Evolutionary conservation across 257 asterid genomes (phyloP), one percentile per base, ranked within the genome.

Genomic region (Nicotiana noctiflora): DNA sequence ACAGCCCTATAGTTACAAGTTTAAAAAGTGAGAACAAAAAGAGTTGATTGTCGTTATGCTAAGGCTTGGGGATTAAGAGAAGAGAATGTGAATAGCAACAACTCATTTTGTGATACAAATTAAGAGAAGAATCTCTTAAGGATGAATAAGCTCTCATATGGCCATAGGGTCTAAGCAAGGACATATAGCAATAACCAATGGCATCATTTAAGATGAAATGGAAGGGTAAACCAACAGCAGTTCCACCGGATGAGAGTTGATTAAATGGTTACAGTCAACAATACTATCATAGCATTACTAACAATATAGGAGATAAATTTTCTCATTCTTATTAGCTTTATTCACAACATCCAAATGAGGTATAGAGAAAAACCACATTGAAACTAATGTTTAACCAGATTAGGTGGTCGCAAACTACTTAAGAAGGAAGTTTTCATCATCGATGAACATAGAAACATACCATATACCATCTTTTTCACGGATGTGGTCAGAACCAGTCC

Each of bases 381-480:
- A 10, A 46, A 72, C 60, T 10, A 49, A 46, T 49, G 60, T 72
- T 68, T 34, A 11, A 72, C 44, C 64, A 18, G 4, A 21, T 29
- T 34, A n/a, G 76, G 66, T 51, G 18, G 62, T 25, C 40, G n/a
- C 63, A 79, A 46, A 23, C 40, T 23, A 72, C 23, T 14, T 8
- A 27, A 79, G 46, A 34, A 68, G 17, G 40, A 49, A 23, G 25
- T 12, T 19, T 18, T 64, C 72, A 77, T 62, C 61, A 76, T 66
- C 3, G 17, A 70, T 53, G 84, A 72, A 57, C 83, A 70, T 66
- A 66, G 64, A 76, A 49, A 70, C 66, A 65, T 89, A 96, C 99
- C 99, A 94, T 84, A 94, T 96, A 74, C 99, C 99, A 79, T 94
- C 98, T 87, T 96, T 96, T 90, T 96, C 99, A 4, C 98, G 98